These are phyloP conservation scores for Stylosanthes scabra DNA, from an alignment of 331 rosid species.

Conservation along the genomic window DNA sequence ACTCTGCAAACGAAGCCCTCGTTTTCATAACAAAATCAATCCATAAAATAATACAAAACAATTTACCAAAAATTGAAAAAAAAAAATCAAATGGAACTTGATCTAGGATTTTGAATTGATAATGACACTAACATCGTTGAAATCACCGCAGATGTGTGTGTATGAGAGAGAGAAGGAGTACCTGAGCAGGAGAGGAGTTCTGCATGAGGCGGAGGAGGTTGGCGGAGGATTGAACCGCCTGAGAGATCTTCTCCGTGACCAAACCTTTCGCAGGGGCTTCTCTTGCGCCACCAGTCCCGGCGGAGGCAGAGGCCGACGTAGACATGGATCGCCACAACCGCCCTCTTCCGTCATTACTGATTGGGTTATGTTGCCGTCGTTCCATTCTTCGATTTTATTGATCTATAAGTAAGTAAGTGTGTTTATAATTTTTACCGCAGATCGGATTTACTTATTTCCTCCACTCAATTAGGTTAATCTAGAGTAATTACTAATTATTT, in stretches of 20 bases:
- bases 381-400: constrained; percentile 31
- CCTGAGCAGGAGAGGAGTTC: constrained; percentile 83
- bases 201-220: constrained; percentile 92
- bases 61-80: too few species aligned
- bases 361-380: constrained; percentile 24
- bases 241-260: constrained; percentile 87
- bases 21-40: not conserved
- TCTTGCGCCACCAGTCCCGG: constrained; percentile 42
- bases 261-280: constrained; percentile 63
- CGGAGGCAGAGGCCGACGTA: constrained; percentile 39
- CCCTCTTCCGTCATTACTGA: not conserved
- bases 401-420: not conserved
- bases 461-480: too few species aligned
- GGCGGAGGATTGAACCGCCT: constrained; percentile 84
- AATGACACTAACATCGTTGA: not conserved
- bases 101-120: not conserved
- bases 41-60: not conserved
- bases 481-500: too few species aligned
- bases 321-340: constrained; percentile 60
- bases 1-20: not conserved
- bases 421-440: not conserved
- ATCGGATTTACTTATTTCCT: not conserved
- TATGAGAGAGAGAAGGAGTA: not conserved
- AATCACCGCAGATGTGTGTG: not conserved
- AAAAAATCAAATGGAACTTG: not conserved